Evolutionary conservation across 2,329 filamentous ascomycete genomes (phyloP).

Genomic region (Sclerotinia minor): DNA sequence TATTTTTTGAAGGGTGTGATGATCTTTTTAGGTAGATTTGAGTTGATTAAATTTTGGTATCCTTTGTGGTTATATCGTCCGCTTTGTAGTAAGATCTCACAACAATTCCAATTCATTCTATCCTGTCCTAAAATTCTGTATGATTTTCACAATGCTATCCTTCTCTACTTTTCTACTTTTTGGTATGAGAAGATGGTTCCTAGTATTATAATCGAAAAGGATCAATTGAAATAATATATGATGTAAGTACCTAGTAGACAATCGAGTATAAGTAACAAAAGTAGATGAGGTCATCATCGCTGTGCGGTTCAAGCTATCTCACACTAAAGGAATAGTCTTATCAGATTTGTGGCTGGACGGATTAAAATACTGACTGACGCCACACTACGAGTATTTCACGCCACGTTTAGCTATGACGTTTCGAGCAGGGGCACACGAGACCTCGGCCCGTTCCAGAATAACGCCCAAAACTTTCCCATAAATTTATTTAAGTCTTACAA

Average conservation of each 20-base stretch:
- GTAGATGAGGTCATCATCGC: not conserved
- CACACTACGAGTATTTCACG: not conserved
- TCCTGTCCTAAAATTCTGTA: not conserved
- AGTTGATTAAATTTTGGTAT: too few species aligned
- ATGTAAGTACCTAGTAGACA: not conserved
- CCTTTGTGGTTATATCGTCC: not conserved
- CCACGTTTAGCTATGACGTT: conserved; percentile 17
- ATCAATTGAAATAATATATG: not conserved
- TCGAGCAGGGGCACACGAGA: conserved; percentile 11
- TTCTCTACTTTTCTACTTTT: not conserved
- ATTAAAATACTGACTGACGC: not conserved
- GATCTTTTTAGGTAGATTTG: too few species aligned
- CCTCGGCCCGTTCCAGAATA: conserved; percentile 7
- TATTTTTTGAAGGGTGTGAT: too few species aligned
- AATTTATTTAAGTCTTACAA: not conserved
- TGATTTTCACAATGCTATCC: not conserved
- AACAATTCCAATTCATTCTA: not conserved
- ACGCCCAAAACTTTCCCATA: conserved; percentile 11
- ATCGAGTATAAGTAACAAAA: too few species aligned
- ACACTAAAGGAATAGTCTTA: not conserved
- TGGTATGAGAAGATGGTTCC: not conserved
- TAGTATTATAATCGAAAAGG: not conserved
- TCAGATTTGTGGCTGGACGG: not conserved
- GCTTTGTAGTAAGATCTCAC: not conserved
- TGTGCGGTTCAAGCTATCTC: not conserved